Percentiles rank a stretch among this genome's conserved stretches.
Conservation (phyloP, 352 stramenopile genomes). For the Pythium sukuiense region DNA sequence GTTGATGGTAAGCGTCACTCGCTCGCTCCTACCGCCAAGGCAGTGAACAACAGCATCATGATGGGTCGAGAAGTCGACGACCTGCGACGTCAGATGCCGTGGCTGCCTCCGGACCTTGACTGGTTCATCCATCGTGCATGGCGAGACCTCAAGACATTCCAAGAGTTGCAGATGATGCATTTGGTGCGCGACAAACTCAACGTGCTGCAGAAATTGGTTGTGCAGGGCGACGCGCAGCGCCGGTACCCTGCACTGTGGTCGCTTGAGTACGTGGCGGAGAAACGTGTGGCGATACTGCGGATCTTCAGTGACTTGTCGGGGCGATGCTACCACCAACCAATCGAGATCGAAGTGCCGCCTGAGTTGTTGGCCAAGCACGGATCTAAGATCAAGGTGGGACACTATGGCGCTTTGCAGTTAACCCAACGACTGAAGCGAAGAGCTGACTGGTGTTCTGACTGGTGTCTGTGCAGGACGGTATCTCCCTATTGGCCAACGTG, state of each 20-base stretch:
- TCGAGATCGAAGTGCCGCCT: constrained; percentile 14
- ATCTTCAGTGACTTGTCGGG: constrained; percentile 28
- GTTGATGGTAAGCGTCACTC: background rate
- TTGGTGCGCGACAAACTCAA: constrained; percentile 13
- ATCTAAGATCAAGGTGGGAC: constrained; percentile 11
- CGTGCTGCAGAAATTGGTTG: constrained; percentile 20
- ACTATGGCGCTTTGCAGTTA: no score
- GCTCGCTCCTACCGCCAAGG: background rate
- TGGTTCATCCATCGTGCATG: constrained; percentile 23
- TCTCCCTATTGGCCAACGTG: background rate
- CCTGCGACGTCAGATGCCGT: constrained; percentile 8
- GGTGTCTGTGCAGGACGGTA: background rate
- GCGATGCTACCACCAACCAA: constrained; percentile 21
- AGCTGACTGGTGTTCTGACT: no score
- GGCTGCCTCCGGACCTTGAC: constrained; percentile 15
- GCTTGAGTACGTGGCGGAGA: constrained; percentile 4
- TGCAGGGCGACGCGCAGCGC: constrained; percentile 13
- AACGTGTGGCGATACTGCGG: background rate
- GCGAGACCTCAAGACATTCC: background rate
- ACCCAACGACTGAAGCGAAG: no score
- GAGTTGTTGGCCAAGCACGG: constrained; percentile 17
- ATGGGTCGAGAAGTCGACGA: constrained; percentile 12
- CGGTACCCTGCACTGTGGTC: constrained; percentile 23
- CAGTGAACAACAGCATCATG: constrained; percentile 1
- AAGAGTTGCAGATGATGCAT: constrained; percentile 17